A percentile compares a stretch with the other conserved stretches of the same genome.
These are phyloP conservation scores for Trichosporon asahii DNA, from an alignment of 1,284 basidiomycete species.

Conservation along the genomic window DNA sequence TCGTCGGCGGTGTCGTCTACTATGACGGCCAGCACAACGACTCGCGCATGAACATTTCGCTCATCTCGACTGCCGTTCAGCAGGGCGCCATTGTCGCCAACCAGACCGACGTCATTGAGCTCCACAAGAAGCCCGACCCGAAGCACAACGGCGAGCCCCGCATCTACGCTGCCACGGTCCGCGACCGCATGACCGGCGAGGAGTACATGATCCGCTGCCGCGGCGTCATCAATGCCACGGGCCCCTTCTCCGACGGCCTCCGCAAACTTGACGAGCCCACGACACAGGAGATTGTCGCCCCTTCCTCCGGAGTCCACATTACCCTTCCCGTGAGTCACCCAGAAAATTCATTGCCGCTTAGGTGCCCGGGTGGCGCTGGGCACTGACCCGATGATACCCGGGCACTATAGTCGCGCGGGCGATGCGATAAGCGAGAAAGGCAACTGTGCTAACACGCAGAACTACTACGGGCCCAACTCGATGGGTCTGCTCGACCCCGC, in stretches of 20 bases:
- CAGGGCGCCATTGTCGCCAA: conserved; percentile 87
- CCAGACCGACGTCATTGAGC: conserved; percentile 77
- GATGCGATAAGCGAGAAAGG: neutral
- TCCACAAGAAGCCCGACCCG: conserved; percentile 64
- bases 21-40: conserved; percentile 99
- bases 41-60: conserved; percentile 93
- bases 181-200: conserved; percentile 72
- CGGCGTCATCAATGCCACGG: conserved; percentile 95
- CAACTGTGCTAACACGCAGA: conserved; percentile 41
- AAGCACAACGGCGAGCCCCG: conserved; percentile 57
- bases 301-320: conserved; percentile 91
- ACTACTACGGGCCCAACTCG: conserved; percentile 90
- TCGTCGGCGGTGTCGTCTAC: conserved; percentile 93
- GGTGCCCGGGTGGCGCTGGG: neutral
- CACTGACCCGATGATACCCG: neutral
- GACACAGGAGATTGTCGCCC: conserved; percentile 82
- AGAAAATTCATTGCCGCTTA: neutral
- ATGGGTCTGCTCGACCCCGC: conserved; percentile 96
- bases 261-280: conserved; percentile 80
- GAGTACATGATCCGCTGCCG: conserved; percentile 80
- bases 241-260: conserved; percentile 86
- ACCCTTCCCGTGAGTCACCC: conserved; percentile 66
- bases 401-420: neutral
- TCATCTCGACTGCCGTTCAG: conserved; percentile 90
- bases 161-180: conserved; percentile 71